Evolutionary conservation across 73 alveolate species (phyloP).

Genomic region (Paramecium pentaurelia): DNA sequence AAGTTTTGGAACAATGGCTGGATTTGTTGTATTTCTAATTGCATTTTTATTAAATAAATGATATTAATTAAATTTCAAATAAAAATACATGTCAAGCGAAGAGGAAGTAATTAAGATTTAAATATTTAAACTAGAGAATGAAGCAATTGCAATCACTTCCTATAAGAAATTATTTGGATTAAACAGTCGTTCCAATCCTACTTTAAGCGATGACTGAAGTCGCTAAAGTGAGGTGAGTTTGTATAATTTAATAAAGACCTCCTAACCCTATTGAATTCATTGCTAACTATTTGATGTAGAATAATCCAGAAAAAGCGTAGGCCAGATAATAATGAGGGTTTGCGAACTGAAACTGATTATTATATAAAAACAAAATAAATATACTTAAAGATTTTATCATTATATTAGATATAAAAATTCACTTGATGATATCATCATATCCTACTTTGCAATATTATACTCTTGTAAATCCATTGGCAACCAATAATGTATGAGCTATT

Average conservation of each 20-base stretch:
- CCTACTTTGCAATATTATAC: constrained; percentile 42
- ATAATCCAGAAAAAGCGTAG: constrained; percentile 71
- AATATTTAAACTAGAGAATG: not conserved
- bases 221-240: constrained; percentile 73
- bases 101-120: not conserved
- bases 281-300: constrained; percentile 77
- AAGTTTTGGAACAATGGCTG: constrained; percentile 56
- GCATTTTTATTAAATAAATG: constrained; percentile 50
- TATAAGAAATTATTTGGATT: constrained; percentile 78
- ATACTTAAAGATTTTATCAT: not conserved
- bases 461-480: constrained; percentile 39
- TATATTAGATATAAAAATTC: not conserved
- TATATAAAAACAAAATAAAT: not conserved
- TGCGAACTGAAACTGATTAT: constrained; percentile 35
- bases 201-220: constrained; percentile 81
- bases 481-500: constrained; percentile 47
- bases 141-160: constrained; percentile 62
- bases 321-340: not conserved
- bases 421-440: constrained; percentile 28
- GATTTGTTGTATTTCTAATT: constrained; percentile 52
- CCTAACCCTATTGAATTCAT: constrained; percentile 82
- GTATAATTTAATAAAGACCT: constrained; percentile 66
- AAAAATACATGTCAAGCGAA: constrained; percentile 28
- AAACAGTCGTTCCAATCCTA: constrained; percentile 85
- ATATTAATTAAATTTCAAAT: constrained; percentile 43